Evolutionary conservation across 2,329 filamentous ascomycete species (phyloP).

Genomic region (Paecilomyces niveus): DNA sequence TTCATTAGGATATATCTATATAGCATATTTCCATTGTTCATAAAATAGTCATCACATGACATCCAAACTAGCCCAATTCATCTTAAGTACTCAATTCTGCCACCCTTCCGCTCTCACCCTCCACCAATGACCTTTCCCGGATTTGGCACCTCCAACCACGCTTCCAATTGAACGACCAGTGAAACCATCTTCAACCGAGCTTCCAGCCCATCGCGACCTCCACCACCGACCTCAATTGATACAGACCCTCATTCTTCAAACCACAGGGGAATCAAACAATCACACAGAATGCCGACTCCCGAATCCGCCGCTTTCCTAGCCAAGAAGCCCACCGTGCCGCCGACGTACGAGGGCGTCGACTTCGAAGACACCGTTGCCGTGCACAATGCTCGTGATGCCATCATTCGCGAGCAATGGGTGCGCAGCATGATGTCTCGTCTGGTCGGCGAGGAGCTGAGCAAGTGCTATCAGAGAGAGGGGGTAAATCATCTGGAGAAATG

Average conservation of each 20-base stretch:
- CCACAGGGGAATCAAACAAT: neutral
- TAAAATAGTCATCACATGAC: no score
- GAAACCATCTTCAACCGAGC: neutral
- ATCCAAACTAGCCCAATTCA: no score
- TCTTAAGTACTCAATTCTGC: neutral
- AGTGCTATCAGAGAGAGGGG: constrained; percentile 59
- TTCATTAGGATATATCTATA: no score
- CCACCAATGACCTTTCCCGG: neutral
- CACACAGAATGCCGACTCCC: constrained; percentile 52
- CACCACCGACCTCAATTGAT: neutral
- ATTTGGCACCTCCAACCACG: neutral
- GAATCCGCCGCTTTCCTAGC: constrained; percentile 58
- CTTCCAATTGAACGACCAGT: neutral
- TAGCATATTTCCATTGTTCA: no score
- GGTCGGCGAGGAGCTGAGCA: constrained; percentile 59
- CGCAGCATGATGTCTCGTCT: constrained; percentile 62
- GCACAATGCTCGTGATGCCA: constrained; percentile 58
- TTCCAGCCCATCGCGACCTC: neutral
- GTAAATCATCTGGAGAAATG: constrained; percentile 64
- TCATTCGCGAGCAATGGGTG: constrained; percentile 63
- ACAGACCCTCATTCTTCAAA: neutral
- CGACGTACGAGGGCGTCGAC: constrained; percentile 61
- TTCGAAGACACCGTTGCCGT: constrained; percentile 58
- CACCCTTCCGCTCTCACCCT: neutral
- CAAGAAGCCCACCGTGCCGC: constrained; percentile 58